phyloP scores from a whole-genome alignment of 306 rosid species.

The Cicer chorassanicum region DNA sequence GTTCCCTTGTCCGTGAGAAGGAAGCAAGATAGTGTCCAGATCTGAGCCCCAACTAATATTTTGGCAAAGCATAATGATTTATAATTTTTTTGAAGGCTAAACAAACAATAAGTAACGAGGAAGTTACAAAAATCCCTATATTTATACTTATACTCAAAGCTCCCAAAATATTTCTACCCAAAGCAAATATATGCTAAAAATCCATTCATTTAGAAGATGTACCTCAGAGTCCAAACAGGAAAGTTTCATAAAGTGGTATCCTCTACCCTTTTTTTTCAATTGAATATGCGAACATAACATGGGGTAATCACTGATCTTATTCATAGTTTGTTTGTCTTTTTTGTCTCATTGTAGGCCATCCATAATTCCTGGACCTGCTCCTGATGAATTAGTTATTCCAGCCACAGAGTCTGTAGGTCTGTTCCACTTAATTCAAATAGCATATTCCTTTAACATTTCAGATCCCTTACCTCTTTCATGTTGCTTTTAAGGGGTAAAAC shows the following conservation, averaged over 20 bases:
- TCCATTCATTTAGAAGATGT: neutral
- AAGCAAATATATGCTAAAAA: neutral
- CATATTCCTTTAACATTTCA: constrained; percentile 24
- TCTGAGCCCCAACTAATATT: neutral
- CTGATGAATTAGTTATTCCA: constrained; percentile 89
- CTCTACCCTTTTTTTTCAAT: constrained; percentile 35
- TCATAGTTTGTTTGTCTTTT: constrained; percentile 34
- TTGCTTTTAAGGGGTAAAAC: constrained; percentile 70
- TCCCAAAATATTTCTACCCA: neutral
- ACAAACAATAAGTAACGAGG: neutral
- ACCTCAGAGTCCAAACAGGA: neutral
- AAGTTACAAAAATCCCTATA: neutral
- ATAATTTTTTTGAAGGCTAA: neutral
- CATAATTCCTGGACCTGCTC: constrained; percentile 93
- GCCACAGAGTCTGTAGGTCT: constrained; percentile 89
- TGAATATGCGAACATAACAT: constrained; percentile 19
- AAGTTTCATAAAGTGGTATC: neutral
- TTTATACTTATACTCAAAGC: neutral
- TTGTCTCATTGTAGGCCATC: constrained; percentile 70
- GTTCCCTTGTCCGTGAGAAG: neutral
- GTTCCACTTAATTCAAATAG: constrained; percentile 43
- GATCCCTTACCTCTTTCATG: constrained; percentile 32
- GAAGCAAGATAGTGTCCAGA: neutral
- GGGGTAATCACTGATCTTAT: constrained; percentile 30
- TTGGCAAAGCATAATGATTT: neutral